Evolutionary conservation across 2,329 filamentous ascomycete species (phyloP), one percentile per base, ranked within the genome.

Genomic region (Colletotrichum zoysiae): DNA sequence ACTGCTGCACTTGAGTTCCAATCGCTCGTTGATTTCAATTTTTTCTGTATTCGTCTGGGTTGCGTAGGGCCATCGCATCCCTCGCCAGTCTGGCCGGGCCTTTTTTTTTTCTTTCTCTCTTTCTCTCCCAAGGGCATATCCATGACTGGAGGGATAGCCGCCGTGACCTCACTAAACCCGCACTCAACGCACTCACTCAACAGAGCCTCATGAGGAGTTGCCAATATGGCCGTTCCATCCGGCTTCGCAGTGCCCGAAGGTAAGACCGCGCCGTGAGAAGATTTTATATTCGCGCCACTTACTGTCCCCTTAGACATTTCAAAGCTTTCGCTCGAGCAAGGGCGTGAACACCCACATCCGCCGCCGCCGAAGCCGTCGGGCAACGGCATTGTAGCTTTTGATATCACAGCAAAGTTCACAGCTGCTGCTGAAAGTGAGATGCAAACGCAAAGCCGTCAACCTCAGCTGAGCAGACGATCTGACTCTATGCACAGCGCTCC

Each of bases 391-490:
- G 79, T 90, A 66, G 82, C 87, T 48, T 82, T 84, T 35, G 89
- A 91, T 76, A 89, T 92, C 64, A 91, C 89, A 1, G 78, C 85
- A 23, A 84, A 84, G 73, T 91, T 92, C 75, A 78, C 79, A 7
- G 76, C 83, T 30, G 90, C 89, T 14, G 84, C 86, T 33, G 82
- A 84, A 65, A 83, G 89, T 91, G 79, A 63, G 85, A 50, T 64
- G 33, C 50, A 42, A 57, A n/a, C 16, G 2, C 61, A 35, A 57
- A 30, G 18, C 2, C 30, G 20, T 12, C 1, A n/a, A n/a, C 3
- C 18, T 4, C 33, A 23, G 8, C 14, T 38, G 20, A 18, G 16
- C 20, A 30, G 16, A 11, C 33, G 16, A 8, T 23, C 78, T 83
- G 64, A 82, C 74, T 30, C 8, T 33, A 59, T 53, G 26, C 57